Evolutionary conservation across 1,139 yeast genomes (phyloP).

Genomic region (Oligophagozyma castellii): DNA sequence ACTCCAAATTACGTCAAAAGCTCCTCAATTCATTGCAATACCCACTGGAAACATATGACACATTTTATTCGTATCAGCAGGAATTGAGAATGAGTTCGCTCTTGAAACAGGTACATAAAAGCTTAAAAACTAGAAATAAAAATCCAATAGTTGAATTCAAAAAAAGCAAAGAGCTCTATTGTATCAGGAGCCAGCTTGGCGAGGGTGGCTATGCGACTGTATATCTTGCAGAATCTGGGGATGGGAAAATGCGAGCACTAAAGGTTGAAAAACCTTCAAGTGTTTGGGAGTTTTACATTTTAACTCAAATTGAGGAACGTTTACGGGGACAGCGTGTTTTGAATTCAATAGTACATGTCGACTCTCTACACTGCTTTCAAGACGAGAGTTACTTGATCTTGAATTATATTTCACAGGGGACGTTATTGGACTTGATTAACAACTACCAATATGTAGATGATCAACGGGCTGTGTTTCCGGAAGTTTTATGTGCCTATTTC

Average conservation of each 20-base stretch:
- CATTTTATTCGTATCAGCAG: slow-evolving; percentile 23
- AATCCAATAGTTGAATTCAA: slow-evolving; percentile 23
- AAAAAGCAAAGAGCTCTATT: slow-evolving; percentile 37
- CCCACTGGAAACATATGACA: slow-evolving; percentile 21
- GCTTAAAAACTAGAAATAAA: slow-evolving; percentile 28
- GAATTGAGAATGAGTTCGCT: slow-evolving; percentile 24
- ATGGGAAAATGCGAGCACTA: slow-evolving; percentile 48
- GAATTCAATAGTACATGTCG: slow-evolving; percentile 36
- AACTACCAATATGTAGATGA: too few species aligned
- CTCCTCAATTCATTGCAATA: slow-evolving; percentile 18
- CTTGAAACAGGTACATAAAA: slow-evolving; percentile 26
- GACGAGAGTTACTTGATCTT: slow-evolving; percentile 69
- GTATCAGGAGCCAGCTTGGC: slow-evolving; percentile 53
- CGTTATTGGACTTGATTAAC: slow-evolving; percentile 52
- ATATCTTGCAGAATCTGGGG: slow-evolving; percentile 54
- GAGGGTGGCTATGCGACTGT: slow-evolving; percentile 75
- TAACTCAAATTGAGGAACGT: slow-evolving; percentile 37
- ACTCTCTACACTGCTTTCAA: slow-evolving; percentile 39
- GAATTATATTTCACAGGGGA: slow-evolving; percentile 63
- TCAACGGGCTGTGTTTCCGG: too few species aligned
- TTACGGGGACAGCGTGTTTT: slow-evolving; percentile 19
- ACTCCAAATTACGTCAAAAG: slow-evolving; percentile 7
- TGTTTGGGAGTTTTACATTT: slow-evolving; percentile 73
- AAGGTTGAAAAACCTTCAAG: slow-evolving; percentile 62
- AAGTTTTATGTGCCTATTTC: slow-evolving; percentile 48